Percentiles rank a stretch among this genome's conserved stretches.
Evolutionary conservation across 2,329 filamentous ascomycete genomes (phyloP).

Genomic region (Penicillium sp.): DNA sequence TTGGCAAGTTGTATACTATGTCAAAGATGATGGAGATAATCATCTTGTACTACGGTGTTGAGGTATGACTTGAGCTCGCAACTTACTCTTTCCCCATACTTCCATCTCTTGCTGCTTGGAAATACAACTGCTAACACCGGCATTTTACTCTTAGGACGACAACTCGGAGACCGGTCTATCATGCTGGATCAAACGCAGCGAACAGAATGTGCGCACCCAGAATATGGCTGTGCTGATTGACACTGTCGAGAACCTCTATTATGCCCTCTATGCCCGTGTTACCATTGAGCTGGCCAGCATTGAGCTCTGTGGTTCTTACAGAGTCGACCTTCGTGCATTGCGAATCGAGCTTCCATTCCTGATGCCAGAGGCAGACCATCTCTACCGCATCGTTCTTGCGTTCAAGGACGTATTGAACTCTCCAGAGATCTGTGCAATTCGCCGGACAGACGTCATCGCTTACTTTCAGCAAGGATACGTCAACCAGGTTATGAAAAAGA

Average conservation of each 20-base stretch:
- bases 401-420: conserved; percentile 36
- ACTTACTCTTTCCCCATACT: neutral
- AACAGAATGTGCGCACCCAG: conserved; percentile 28
- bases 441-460: conserved; percentile 27
- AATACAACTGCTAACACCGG: neutral
- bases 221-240: conserved; percentile 32
- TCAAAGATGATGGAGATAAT: conserved; percentile 36
- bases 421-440: conserved; percentile 24
- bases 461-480: conserved; percentile 33
- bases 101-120: neutral
- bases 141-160: conserved; percentile 29
- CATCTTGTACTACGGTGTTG: conserved; percentile 34
- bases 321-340: conserved; percentile 22
- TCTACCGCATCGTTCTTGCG: conserved; percentile 33
- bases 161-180: conserved; percentile 27
- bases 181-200: conserved; percentile 32
- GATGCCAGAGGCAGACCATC: conserved; percentile 36
- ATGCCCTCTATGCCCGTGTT: conserved; percentile 37
- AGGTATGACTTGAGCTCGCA: conserved; percentile 24
- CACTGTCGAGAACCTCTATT: conserved; percentile 38
- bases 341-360: conserved; percentile 16
- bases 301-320: conserved; percentile 35
- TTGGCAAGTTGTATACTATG: conserved; percentile 35
- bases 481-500: conserved; percentile 20
- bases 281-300: conserved; percentile 38